These are phyloP conservation scores for Takakia lepidozioides DNA, from an alignment of 225 moss, liverwort and hornwort species.

Conservation along the genomic window DNA sequence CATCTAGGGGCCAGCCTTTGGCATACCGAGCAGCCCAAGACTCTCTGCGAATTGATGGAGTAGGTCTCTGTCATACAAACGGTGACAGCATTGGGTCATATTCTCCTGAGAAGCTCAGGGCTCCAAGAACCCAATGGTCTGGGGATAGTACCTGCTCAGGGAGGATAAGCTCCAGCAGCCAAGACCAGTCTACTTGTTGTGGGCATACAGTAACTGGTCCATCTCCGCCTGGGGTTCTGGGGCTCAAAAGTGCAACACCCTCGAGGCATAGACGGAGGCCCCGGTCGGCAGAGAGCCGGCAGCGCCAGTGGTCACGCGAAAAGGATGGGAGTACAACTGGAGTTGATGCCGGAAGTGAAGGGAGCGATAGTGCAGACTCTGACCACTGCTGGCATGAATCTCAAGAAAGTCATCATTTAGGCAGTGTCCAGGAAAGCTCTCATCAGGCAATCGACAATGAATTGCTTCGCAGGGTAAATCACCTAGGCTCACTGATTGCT, in stretches of 20 bases:
- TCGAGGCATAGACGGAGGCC: constrained; percentile 25
- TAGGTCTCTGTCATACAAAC: constrained; percentile 7
- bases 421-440: constrained; percentile 8
- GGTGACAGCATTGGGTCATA: constrained; percentile 19
- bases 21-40: constrained; percentile 7
- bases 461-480: constrained; percentile 34
- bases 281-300: constrained; percentile 24
- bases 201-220: constrained; percentile 14
- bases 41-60: constrained; percentile 14
- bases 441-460: constrained; percentile 27
- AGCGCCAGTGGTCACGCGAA: constrained; percentile 19
- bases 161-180: constrained; percentile 3
- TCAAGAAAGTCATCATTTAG: constrained; percentile 7
- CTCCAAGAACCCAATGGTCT: constrained; percentile 14
- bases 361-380: constrained; percentile 24
- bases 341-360: constrained; percentile 25
- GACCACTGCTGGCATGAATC: constrained; percentile 19
- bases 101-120: constrained; percentile 17
- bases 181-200: constrained; percentile 12
- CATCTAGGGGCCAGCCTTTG: constrained; percentile 5
- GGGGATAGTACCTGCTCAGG: constrained; percentile 12
- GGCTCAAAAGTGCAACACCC: constrained; percentile 8
- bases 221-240: constrained; percentile 17
- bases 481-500: too few species aligned
- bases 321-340: constrained; percentile 13